Conservation (phyloP, 768 basidiomycete species). For the Russula virescens region DNA sequence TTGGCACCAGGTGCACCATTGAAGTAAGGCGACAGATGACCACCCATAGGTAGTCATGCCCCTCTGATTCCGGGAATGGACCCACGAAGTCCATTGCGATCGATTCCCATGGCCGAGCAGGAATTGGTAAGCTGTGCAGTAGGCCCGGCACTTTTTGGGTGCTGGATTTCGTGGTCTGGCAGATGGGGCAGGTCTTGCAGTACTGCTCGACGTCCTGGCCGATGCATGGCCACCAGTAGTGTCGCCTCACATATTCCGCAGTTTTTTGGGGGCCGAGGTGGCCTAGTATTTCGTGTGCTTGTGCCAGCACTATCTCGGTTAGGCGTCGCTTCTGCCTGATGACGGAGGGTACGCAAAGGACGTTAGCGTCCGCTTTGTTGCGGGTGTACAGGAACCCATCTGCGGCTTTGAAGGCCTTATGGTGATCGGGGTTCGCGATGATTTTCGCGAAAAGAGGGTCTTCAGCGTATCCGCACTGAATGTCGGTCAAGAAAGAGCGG, state of each 20-base stretch:
- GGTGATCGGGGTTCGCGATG: too few species aligned
- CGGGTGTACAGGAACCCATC: too few species aligned
- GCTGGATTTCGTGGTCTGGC: neutral
- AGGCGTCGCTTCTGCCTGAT: neutral
- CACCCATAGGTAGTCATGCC: neutral
- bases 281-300: neutral
- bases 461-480: too few species aligned
- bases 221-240: neutral
- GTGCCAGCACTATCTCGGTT: neutral
- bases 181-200: neutral
- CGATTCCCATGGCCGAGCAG: neutral
- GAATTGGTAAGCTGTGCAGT: neutral
- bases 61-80: neutral
- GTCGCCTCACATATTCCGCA: neutral
- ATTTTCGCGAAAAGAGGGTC: too few species aligned
- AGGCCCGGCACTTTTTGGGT: neutral
- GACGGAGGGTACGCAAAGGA: neutral
- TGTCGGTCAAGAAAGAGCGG: too few species aligned
- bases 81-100: neutral
- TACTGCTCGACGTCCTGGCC: neutral
- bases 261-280: neutral
- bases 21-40: neutral
- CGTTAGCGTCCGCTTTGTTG: neutral
- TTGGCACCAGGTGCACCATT: neutral
- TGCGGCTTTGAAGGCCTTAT: too few species aligned